Conservation (phyloP, 2,329 filamentous ascomycete genomes). For the Aaosphaeria arxii region DNA sequence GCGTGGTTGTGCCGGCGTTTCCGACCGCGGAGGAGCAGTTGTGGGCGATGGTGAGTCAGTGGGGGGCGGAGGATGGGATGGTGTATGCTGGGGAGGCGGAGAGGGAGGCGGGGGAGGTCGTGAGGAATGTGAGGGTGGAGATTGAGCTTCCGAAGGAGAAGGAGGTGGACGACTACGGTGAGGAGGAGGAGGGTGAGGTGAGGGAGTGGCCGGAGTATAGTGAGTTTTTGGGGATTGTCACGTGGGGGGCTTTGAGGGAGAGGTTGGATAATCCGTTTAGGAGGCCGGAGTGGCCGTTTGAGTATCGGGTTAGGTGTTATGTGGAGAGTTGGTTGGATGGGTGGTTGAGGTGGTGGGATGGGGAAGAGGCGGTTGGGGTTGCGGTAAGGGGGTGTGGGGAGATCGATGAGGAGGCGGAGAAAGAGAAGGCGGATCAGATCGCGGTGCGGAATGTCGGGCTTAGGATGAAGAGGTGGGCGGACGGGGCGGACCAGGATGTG, state of each 20-base stretch:
- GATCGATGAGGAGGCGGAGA: too few relatives aligned
- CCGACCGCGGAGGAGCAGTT: constrained; percentile 6
- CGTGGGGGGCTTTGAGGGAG: not conserved
- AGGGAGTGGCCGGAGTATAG: not conserved
- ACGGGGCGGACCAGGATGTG: too few relatives aligned
- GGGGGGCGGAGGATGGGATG: not conserved
- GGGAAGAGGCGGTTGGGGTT: not conserved
- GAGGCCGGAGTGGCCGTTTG: not conserved
- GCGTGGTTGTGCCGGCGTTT: constrained; percentile 5
- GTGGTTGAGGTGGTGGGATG: constrained; percentile 2
- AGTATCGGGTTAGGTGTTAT: not conserved
- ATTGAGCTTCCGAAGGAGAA: not conserved
- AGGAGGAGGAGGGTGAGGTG: not conserved
- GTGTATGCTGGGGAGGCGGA: not conserved
- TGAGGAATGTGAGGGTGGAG: not conserved
- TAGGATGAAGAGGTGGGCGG: too few relatives aligned
- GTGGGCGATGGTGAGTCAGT: constrained; percentile 4
- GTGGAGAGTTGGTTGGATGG: not conserved
- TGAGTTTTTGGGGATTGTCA: not conserved
- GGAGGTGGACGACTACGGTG: not conserved
- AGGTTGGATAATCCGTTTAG: not conserved
- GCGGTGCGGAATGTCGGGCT: too few relatives aligned
- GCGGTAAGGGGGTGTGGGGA: too few relatives aligned
- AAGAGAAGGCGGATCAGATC: too few relatives aligned
- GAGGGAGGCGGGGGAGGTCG: not conserved